phyloP scores from a whole-genome alignment of 768 basidiomycete species.

The Boletus sp. region DNA sequence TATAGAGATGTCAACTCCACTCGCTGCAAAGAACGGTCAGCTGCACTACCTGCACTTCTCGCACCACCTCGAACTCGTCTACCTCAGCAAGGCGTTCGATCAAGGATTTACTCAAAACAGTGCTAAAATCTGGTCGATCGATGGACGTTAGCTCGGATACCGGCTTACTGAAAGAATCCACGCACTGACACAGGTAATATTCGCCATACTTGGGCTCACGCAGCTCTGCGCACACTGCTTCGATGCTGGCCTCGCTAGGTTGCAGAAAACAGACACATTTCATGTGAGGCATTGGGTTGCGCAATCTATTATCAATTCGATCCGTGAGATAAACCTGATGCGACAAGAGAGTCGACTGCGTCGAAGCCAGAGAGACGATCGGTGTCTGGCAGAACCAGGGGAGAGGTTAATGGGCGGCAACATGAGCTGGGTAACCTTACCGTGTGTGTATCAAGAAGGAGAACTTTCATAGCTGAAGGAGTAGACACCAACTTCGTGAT shows the following conservation, averaged over 20 bases:
- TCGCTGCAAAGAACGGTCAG: not conserved
- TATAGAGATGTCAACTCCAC: conserved; percentile 30
- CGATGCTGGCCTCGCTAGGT: conserved; percentile 76
- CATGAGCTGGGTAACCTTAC: conserved; percentile 43
- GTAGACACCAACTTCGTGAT: conserved; percentile 84
- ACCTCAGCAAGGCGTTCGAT: conserved; percentile 93
- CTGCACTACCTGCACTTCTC: conserved; percentile 82
- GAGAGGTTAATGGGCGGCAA: not conserved
- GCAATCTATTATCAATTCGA: conserved; percentile 89
- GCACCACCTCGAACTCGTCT: conserved; percentile 95
- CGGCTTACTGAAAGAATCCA: conserved; percentile 44
- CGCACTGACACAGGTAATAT: conserved; percentile 98
- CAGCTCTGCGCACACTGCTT: conserved; percentile 80
- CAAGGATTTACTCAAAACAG: conserved; percentile 80
- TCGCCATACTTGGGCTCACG: conserved; percentile 92
- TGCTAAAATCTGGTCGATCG: conserved; percentile 80
- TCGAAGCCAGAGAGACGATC: conserved; percentile 91
- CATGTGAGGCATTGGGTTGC: conserved; percentile 93
- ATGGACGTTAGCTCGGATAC: conserved; percentile 16
- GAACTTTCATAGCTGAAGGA: conserved; percentile 90
- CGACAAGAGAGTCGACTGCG: conserved; percentile 88
- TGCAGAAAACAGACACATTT: conserved; percentile 96
- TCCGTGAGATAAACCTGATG: conserved; percentile 99
- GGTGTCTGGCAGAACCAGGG: conserved; percentile 64
- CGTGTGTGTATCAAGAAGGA: conserved; percentile 92